Base-by-base conservation (phyloP, 768 basidiomycete genomes). In the Psilocybe cubensis region DNA sequence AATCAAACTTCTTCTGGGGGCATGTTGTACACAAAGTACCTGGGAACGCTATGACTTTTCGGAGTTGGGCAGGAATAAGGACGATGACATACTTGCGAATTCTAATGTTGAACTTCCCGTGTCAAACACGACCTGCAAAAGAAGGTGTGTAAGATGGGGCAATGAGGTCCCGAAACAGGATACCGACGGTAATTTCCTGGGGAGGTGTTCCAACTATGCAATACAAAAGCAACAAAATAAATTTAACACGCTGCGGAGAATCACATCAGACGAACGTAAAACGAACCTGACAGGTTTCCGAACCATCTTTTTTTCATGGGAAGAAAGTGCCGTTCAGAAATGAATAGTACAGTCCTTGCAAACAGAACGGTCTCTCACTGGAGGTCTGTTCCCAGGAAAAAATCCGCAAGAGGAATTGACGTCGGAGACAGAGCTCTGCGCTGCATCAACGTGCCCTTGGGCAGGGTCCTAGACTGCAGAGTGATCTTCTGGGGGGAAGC, bases 351-450 rank as follows among this genome's bases (percentile, higher is more conserved):
- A 17, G n/a, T n/a, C 12, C 33, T 40, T 43, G 31, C 3, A 42
- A 21, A 17, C 17, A 53, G n/a, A 38, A 17, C 29, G 25, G 40
- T 50, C 53, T 57, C 75, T 65, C 57, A 84, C 80, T 84, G 83
- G n/a, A 84, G 74, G 66, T 84, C 83, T 33, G 83, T 84, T 40
- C 83, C 83, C 47, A 75, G 60, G 71, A 83, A 84, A 66, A 82
- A 82, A 69, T 83, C 82, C 11, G 72, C 72, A 14, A 84, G 68
- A 43, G 80, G 80, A 33, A 79, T 69, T n/a, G 70, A 74, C 25
- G 72, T 64, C 7, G 82, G 74, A 27, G 70, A 62, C 33, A 79
- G 60, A 17, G 72, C 74, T 56, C 78, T 71, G 27, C 72, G 70
- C 55, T 71, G 72, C 52, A 67, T 43, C 24, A 59, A 60, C 23